These are phyloP conservation scores for Agroathelia rolfsii DNA, from an alignment of 1,284 basidiomycete genomes.

Conservation along the genomic window DNA sequence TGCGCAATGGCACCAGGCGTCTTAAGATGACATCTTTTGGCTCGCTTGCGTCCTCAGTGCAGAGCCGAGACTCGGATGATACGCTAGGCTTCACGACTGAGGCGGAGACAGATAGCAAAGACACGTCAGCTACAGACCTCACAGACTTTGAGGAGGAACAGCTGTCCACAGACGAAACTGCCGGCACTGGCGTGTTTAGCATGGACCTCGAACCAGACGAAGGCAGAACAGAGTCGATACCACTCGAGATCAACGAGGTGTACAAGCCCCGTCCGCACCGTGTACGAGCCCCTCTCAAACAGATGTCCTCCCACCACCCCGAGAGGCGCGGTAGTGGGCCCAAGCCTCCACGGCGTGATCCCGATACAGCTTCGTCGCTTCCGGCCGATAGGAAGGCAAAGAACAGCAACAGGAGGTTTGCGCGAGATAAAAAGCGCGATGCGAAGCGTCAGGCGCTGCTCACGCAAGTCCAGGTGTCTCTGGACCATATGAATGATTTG, in stretches of 20 bases:
- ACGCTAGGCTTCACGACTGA: constrained; percentile 8
- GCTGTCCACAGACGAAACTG: constrained; percentile 2
- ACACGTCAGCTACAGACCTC: constrained; percentile 14
- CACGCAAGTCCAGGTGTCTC: constrained; percentile 13
- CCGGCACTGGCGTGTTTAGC: constrained; percentile 27
- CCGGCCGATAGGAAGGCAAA: constrained; percentile 24
- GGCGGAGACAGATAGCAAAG: constrained; percentile 8
- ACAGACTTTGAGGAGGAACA: constrained; percentile 29
- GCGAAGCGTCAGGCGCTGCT: constrained; percentile 24
- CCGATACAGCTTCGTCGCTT: too few species aligned
- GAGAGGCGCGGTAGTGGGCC: too few species aligned
- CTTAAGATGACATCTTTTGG: too few species aligned
- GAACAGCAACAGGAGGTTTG: constrained; percentile 31
- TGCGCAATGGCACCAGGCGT: too few species aligned
- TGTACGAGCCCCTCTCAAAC: constrained; percentile 24
- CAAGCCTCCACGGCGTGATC: too few species aligned
- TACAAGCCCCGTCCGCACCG: constrained; percentile 62
- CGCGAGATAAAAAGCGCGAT: constrained; percentile 39
- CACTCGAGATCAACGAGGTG: constrained; percentile 58
- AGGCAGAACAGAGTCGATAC: constrained; percentile 28
- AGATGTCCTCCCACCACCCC: constrained; percentile 13
- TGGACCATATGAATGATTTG: background rate
- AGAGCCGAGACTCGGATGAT: too few species aligned
- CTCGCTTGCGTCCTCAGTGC: too few species aligned
- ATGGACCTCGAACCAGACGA: constrained; percentile 37